Evolutionary conservation across 73 alveolate genomes (phyloP).

Genomic region (Effrenium voratum): DNA sequence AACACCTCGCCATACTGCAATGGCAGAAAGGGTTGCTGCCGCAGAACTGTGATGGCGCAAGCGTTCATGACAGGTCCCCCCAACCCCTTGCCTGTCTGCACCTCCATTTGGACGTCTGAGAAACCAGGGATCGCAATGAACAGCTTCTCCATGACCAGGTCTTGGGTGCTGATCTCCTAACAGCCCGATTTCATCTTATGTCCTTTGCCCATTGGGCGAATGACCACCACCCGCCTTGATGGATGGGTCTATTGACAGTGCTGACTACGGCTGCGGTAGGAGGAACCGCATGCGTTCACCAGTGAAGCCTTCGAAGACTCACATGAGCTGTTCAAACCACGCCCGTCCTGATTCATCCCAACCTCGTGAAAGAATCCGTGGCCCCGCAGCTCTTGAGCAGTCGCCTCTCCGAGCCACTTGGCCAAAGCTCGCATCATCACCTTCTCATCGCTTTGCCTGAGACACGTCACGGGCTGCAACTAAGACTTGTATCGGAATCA

Average conservation of each 20-base stretch:
- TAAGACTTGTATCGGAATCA: no score
- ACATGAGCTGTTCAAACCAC: background rate
- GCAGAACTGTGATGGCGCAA: no score
- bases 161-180: conserved; percentile 59
- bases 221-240: no score
- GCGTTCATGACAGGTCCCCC: no score
- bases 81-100: conserved; percentile 94
- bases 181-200: conserved; percentile 24
- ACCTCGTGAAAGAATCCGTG: background rate
- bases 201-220: conserved; percentile 1
- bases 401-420: conserved; percentile 35
- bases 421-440: conserved; percentile 23
- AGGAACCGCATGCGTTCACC: no score
- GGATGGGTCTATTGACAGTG: no score
- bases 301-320: background rate
- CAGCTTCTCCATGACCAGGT: background rate
- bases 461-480: background rate
- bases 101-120: conserved; percentile 84
- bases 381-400: conserved; percentile 64
- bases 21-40: no score
- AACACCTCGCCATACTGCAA: no score
- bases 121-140: conserved; percentile 61
- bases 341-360: background rate
- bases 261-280: no score
- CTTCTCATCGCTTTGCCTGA: background rate